Base-by-base conservation (phyloP, 495 filamentous ascomycete species). In the Penicillium angulare region DNA sequence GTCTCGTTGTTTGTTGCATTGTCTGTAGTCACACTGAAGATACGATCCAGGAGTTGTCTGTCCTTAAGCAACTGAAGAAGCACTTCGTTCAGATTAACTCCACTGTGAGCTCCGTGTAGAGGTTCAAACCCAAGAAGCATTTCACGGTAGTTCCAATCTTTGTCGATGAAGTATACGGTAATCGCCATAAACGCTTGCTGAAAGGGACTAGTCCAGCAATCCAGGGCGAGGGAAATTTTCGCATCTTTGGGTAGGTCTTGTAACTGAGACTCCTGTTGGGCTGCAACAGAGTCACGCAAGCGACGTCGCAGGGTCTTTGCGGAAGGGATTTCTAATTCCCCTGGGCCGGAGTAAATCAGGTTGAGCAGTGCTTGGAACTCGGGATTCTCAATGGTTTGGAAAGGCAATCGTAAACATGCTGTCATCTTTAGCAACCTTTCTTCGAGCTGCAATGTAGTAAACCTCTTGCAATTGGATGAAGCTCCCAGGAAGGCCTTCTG, bases 1-100 rank as follows among this genome's bases (percentile, higher is more conserved):
- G 47, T 46, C 12, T 49, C 15, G 21, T 55, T 50, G 22, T 45
- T 50, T 3, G 32, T 46, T 18, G 39, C 22, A 18, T 47, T 53
- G 24, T 53, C 35, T 16, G 43, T 53, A 29, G 45, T 49, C 1
- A 55, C 23, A 9, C 49, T 52, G n/a, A 52, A 52, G 31, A 52
- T 52, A 22, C 49, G 33, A 52, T 52, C 29, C 10, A 47, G n/a
- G 15, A 52, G 49, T 38, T 7, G 3, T 3, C 32, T 12, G 18
- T 52, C 49, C 41, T 44, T 44, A 2, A 52, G 31, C 22, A 52
- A 21, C 41, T 52, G 32, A 27, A 13, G 31, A 2, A 45, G 39
- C 12, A 52, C 29, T 20, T 52, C 32, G 22, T 21, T 52, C 3
- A 45, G 49, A 5, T 44, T 44, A n/a, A 4, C 10, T 12, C 42